phyloP scores from a whole-genome alignment of 257 asterid species.

The Coffea eugenioides region DNA sequence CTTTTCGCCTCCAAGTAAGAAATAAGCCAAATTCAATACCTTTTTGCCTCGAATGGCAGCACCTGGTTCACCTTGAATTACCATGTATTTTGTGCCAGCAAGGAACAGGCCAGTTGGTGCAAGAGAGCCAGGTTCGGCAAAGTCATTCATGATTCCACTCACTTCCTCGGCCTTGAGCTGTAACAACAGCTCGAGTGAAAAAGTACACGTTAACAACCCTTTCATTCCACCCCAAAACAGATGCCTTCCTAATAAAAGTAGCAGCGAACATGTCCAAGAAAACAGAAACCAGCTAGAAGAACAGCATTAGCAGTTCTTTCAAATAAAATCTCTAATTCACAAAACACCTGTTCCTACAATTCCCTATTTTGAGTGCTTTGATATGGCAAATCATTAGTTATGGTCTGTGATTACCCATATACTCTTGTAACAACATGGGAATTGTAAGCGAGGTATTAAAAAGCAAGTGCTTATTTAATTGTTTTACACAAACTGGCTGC shows the following conservation, averaged over 20 bases:
- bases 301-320: background rate
- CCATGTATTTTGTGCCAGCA: slow-evolving; percentile 76
- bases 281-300: background rate
- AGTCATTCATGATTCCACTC: slow-evolving; percentile 49
- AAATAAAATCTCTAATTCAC: too few relatives aligned
- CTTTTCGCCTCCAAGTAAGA: background rate
- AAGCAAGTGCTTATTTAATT: background rate
- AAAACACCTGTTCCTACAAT: too few relatives aligned
- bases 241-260: background rate
- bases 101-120: slow-evolving; percentile 73
- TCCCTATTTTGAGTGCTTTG: background rate
- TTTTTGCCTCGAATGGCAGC: slow-evolving; percentile 78
- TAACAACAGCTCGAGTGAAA: slow-evolving; percentile 15
- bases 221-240: too few relatives aligned
- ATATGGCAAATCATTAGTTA: background rate
- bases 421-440: background rate
- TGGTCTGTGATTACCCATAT: background rate
- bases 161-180: slow-evolving; percentile 65
- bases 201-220: background rate
- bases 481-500: background rate
- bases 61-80: slow-evolving; percentile 65
- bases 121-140: slow-evolving; percentile 57
- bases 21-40: slow-evolving; percentile 33
- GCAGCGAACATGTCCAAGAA: background rate
- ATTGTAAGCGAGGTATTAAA: background rate